These are phyloP conservation scores for Rhododendron ferrugineum DNA, from an alignment of 148 eudicot species.

Conservation along the genomic window DNA sequence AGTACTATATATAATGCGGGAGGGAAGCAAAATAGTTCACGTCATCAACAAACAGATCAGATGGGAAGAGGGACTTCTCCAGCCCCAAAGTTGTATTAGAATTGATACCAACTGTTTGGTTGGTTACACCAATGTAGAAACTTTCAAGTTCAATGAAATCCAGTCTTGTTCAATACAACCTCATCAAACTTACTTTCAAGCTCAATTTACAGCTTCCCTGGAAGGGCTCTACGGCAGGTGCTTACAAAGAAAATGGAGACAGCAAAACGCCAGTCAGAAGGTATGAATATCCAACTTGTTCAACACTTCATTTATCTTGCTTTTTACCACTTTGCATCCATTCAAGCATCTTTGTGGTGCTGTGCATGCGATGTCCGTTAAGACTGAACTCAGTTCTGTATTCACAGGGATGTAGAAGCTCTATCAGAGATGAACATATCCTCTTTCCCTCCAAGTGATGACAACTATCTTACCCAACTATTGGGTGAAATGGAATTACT, in stretches of 20 bases:
- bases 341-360: not conserved
- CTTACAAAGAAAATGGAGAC: constrained; percentile 26
- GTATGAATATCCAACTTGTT: constrained; percentile 14
- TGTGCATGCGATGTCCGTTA: not conserved
- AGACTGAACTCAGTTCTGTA: not conserved
- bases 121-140: not conserved
- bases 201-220: not conserved
- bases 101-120: not conserved
- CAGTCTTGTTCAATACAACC: not conserved
- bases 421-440: not conserved
- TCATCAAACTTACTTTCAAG: not conserved
- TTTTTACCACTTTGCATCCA: not conserved
- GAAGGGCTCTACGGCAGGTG: not conserved
- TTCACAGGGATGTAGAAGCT: not conserved
- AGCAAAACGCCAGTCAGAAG: constrained; percentile 29
- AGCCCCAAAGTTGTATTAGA: not conserved
- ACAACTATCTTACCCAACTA: constrained; percentile 16
- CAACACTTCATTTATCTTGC: not conserved
- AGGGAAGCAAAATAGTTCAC: not conserved
- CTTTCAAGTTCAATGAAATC: not conserved
- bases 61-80: not conserved
- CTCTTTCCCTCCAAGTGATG: not conserved
- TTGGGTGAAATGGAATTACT: constrained; percentile 43
- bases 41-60: not conserved
- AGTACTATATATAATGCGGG: too few relatives aligned